Conservation (phyloP, 345 rosid genomes). For the Noccaea caerulescens region DNA sequence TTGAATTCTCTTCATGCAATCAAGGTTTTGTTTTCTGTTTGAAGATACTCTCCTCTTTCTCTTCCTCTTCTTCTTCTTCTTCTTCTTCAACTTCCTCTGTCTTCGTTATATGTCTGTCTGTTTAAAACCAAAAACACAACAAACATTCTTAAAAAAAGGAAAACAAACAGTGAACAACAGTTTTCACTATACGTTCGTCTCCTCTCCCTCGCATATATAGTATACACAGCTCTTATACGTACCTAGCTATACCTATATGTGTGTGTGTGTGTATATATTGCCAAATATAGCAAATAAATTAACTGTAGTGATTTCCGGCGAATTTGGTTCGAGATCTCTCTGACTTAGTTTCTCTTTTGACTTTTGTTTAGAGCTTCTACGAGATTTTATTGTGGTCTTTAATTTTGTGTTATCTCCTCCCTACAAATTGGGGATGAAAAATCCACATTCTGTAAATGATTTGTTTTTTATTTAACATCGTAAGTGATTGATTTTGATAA, state of each 20-base stretch:
- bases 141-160: not conserved
- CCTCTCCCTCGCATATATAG: not conserved
- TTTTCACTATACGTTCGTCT: conserved; percentile 9
- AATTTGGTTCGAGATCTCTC: conserved; percentile 3
- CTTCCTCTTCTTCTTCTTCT: not conserved
- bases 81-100: not conserved
- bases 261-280: not conserved
- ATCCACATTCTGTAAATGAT: not conserved
- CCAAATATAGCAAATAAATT: conserved; percentile 1
- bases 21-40: not conserved
- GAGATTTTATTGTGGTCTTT: no score
- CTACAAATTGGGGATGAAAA: not conserved
- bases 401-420: not conserved
- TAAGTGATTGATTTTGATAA: no score
- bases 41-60: not conserved
- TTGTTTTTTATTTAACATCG: no score
- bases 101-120: not conserved
- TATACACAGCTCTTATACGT: not conserved
- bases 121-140: conserved; percentile 12
- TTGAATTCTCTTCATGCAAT: not conserved
- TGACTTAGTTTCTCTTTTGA: conserved; percentile 3
- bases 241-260: not conserved
- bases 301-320: not conserved
- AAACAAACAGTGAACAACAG: conserved; percentile 8
- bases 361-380: not conserved